These are phyloP conservation scores for Dimocarpus longan DNA, from an alignment of 345 rosid genomes.

Conservation along the genomic window DNA sequence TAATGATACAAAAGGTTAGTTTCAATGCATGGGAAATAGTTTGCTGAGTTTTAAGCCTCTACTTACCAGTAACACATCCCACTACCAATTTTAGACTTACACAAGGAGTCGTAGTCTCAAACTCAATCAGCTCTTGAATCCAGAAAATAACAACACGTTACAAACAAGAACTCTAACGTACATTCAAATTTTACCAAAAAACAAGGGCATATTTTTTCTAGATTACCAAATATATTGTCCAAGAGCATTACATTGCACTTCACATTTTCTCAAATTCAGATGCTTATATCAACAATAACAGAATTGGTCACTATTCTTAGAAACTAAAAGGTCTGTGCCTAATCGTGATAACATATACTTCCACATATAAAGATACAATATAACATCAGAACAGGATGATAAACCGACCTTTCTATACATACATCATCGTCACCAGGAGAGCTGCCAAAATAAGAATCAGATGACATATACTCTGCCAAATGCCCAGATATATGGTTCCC, in stretches of 20 bases:
- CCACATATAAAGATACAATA: constrained; percentile 10
- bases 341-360: neutral
- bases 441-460: constrained; percentile 24
- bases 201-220: neutral
- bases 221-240: neutral
- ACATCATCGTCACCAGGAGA: constrained; percentile 22
- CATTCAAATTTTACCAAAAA: neutral
- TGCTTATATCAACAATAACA: neutral
- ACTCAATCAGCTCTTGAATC: constrained; percentile 6
- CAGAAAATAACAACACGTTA: too few species aligned
- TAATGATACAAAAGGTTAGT: neutral
- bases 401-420: constrained; percentile 44
- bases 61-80: neutral
- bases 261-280: neutral
- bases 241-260: neutral
- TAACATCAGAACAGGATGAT: constrained; percentile 1
- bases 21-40: neutral
- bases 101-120: neutral
- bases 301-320: neutral
- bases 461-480: constrained; percentile 22
- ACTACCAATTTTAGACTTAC: neutral
- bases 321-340: neutral
- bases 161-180: neutral
- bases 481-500: constrained; percentile 22
- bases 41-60: neutral